Evolutionary conservation across 257 asterid genomes (phyloP), one percentile per base, ranked within the genome.

Genomic region (Nicotiana sylvestris): DNA sequence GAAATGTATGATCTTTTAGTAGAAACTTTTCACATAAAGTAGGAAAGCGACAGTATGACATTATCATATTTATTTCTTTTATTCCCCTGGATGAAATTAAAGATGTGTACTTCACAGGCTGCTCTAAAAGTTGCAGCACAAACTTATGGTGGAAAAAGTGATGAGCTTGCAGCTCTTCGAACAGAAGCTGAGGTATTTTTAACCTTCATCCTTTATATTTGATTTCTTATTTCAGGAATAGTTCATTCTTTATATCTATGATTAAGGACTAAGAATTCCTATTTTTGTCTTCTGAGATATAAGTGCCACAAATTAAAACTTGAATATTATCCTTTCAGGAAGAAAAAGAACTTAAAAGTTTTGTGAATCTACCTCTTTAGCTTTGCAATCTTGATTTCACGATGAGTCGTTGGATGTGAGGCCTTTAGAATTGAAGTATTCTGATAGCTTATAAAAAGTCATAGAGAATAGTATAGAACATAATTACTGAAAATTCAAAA

Each of bases 91-190:
- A 62, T 25, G 68, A 27, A 62, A 27, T 62, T 27, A 4, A 62
- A 29, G 32, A 6, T 58, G 29, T 62, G 16, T 62, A 72, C 67
- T 10, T 83, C 49, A 62, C 92, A 94, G 99, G 93, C 93, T 80
- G 98, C 99, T 85, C 91, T 94, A 78, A 96, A 92, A 90, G 91
- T 85, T 83, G 97, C 97, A 6, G 74, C 97, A 82, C 94, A 91
- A 88, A 90, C 90, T 82, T 87, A 85, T 84, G 97, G 98, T 84
- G 85, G 89, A 57, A 94, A 90, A 81, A 66, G 81, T 51, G 99
- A 89, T 56, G 98, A 94, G 88, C 81, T 90, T 66, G 91, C 87
- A 60, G 86, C 93, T 69, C 97, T 96, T 67, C 91, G 95, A 32
- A 87, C 86, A 85, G 99, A 96, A 91, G 90, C 92, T 29, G 99